Base-by-base conservation (phyloP, 352 stramenopile genomes). In the Globisporangium viniferum region DNA sequence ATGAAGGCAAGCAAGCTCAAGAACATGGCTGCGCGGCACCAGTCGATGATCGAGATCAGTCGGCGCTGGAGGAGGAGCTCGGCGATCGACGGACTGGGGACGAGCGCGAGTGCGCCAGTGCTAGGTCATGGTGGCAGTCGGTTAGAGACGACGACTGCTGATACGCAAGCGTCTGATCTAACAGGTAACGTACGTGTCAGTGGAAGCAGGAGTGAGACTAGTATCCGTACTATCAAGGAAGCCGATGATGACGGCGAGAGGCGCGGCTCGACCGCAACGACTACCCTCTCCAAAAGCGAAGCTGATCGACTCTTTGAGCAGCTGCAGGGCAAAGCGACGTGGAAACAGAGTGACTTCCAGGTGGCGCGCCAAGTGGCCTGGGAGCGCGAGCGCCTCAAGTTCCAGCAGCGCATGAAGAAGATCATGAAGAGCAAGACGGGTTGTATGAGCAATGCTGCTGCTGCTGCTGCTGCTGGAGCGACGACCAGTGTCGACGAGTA, bases 301-400 rank as follows among this genome's bases (percentile, higher is more conserved):
- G 74, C 81, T 0, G 62, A 70, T 20, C 77, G 80, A 1, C 57
- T 94, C n/a, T 92, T 94, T 48, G 72, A 81, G 24, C 86, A 94
- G 64, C 71, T 94, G 1, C 74, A 87, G 9, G 86, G 86, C 1
- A 76, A 89, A 39, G 68, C 66, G 4, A 93, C 83, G 20, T 94
- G 84, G 84, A 91, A 88, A 53, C 86, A 90, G 67, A 91, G 81
- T 33, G 84, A 90, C 53, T 71, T 92, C 8, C 86, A 92, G 59
- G 20, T 87, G 8, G 86, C 86, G 14, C 80, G 84, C 12, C 79
- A 92, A 48, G 69, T 62, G 9, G 86, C 84, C 14, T 93, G 84
- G 86, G 77, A 87, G 24, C 79, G 77, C 35, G 84, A 93, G 66
- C 75, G 81, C 2, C 61, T 71, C 0, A 92, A 91, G 59, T 93